These are phyloP conservation scores for Mrakia hoshinonis DNA, from an alignment of 768 basidiomycete genomes.

Conservation along the genomic window DNA sequence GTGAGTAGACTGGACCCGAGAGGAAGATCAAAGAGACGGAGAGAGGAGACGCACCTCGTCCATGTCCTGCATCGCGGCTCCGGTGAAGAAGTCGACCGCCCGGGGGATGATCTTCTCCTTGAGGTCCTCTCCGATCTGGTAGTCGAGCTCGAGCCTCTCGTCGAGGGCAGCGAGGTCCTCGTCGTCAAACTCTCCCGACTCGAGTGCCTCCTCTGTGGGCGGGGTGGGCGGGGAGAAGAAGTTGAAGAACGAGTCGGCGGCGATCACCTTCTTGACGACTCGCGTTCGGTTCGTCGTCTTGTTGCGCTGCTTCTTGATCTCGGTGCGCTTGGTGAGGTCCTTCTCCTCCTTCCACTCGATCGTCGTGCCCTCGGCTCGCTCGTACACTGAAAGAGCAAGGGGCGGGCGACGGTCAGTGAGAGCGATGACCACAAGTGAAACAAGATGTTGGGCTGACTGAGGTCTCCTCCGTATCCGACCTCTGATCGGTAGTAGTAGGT, in stretches of 20 bases:
- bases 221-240: slow-evolving; percentile 81
- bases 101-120: slow-evolving; percentile 96
- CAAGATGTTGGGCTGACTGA: slow-evolving; percentile 36
- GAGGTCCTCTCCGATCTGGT: slow-evolving; percentile 73
- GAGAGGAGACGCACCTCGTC: slow-evolving; percentile 36
- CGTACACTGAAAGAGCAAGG: slow-evolving; percentile 53
- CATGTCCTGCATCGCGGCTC: slow-evolving; percentile 80
- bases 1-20: background rate
- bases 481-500: slow-evolving; percentile 83
- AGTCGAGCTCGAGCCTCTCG: slow-evolving; percentile 88
- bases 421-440: background rate
- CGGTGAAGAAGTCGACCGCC: slow-evolving; percentile 94
- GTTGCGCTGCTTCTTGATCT: slow-evolving; percentile 98
- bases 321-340: slow-evolving; percentile 91
- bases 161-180: slow-evolving; percentile 54
- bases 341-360: slow-evolving; percentile 98
- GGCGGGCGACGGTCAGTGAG: background rate
- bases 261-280: slow-evolving; percentile 62
- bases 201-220: slow-evolving; percentile 58
- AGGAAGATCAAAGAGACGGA: background rate
- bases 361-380: slow-evolving; percentile 79
- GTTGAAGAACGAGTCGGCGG: slow-evolving; percentile 96
- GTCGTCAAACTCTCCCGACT: slow-evolving; percentile 58
- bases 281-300: slow-evolving; percentile 59
- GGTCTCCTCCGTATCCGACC: slow-evolving; percentile 91